These are phyloP conservation scores for Paxillus ammoniavirescens DNA, from an alignment of 768 basidiomycete genomes.

Conservation along the genomic window DNA sequence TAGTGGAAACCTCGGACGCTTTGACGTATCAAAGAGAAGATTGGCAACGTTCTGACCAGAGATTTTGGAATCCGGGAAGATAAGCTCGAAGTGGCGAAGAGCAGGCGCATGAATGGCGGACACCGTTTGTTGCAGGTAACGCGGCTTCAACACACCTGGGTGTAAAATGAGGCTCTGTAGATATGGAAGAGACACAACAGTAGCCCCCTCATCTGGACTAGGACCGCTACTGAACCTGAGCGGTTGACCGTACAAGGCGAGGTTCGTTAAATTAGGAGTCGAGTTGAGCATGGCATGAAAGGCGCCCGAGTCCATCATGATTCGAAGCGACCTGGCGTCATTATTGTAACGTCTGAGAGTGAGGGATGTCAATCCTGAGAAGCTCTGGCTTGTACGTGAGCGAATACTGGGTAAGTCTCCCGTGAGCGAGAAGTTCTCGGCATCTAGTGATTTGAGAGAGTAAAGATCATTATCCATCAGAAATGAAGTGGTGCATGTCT, in stretches of 20 bases:
- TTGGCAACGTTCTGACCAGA: conserved; percentile 27
- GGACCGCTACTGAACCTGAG: conserved; percentile 24
- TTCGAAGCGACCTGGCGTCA: conserved; percentile 25
- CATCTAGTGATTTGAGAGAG: conserved; percentile 27
- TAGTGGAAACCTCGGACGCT: conserved; percentile 23
- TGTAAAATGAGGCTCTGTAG: conserved; percentile 31
- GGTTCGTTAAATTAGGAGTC: conserved; percentile 24
- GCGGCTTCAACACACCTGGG: conserved; percentile 29
- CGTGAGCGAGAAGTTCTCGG: conserved; percentile 25
- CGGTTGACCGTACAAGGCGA: conserved; percentile 28
- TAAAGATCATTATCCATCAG: conserved; percentile 14
- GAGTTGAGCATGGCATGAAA: conserved; percentile 24
- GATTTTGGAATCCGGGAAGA: conserved; percentile 30
- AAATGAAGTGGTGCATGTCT: conserved; percentile 27
- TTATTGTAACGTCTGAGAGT: conserved; percentile 29
- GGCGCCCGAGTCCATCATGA: conserved; percentile 26
- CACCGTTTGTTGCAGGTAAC: conserved; percentile 30
- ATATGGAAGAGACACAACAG: conserved; percentile 20
- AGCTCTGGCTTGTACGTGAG: conserved; percentile 11
- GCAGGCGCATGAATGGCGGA: conserved; percentile 27
- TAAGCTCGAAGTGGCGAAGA: conserved; percentile 31
- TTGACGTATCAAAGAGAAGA: conserved; percentile 15
- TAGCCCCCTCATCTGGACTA: neutral
- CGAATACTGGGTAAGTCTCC: conserved; percentile 19
- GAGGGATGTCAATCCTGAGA: conserved; percentile 23